Base-by-base conservation (phyloP, 164 flowering plant species). In the Tinospora cordifolia region DNA sequence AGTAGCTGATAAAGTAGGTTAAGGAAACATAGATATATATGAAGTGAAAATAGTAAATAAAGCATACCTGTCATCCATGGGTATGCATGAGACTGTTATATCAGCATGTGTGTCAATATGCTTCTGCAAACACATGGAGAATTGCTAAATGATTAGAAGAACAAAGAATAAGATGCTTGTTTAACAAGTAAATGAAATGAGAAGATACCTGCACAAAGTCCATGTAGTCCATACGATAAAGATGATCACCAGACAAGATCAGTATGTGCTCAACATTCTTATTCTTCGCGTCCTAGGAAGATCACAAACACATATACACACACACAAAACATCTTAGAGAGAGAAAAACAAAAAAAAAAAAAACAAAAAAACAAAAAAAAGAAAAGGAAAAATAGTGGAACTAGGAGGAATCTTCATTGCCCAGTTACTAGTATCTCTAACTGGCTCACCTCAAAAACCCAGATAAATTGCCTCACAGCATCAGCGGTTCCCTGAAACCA, bases 401-500 rank as follows among this genome's bases (percentile, higher is more conserved):
- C 46, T 26, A 58, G 3, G 17, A 59, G 19, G 58, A 59, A 26
- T 65, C 13, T 13, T 14, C 21, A 6, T 46, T 13, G 38, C 22
- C n/a, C 41, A 51, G n/a, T 34, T 68, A 8, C 40, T 58, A 10
- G 19, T 14, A 1, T 27, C 57, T 68, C 41, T 21, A 15, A 17
- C 11, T 1, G 10, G 49, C 72, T 49, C 66, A 89, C 97, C 90
- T 91, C 94, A 76, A 91, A 91, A 25, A 91, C 86, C 97, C 97
- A 91, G 30, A 73, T 71, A 74, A 85, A 90, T 69, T 94, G 97
- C 71, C 99, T 86, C 71, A 94, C 97, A 68, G 97, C 99, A 83
- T 94, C 99, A 12, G 99, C 99, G 46, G 99, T 94, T 76, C 99
- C 99, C 75, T 92, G 99, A 71, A 94, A 94, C 98, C 90, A 89